These are phyloP conservation scores for Nothophoma quercina DNA, from an alignment of 2,329 filamentous ascomycete species.

Conservation along the genomic window DNA sequence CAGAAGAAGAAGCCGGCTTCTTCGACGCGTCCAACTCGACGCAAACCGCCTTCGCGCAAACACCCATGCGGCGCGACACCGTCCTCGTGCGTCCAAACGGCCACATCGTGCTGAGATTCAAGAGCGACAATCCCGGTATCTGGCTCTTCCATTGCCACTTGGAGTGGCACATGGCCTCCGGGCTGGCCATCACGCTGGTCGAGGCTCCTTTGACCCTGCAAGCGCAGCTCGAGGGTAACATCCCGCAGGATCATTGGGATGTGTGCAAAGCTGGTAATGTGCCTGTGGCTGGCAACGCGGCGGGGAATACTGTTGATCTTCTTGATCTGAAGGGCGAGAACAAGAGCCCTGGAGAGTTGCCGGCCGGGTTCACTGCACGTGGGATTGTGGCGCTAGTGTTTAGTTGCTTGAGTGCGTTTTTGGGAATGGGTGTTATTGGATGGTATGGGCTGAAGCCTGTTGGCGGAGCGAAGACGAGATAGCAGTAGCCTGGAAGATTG, in stretches of 20 bases:
- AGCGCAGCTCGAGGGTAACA: constrained; percentile 56
- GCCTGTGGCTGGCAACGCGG: constrained; percentile 73
- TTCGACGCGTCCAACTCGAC: constrained; percentile 59
- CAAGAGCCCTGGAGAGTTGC: constrained; percentile 62
- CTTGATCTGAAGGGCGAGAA: constrained; percentile 65
- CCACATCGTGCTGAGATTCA: constrained; percentile 64
- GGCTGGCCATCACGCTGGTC: constrained; percentile 61
- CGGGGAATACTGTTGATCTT: constrained; percentile 70
- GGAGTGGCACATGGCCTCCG: constrained; percentile 54
- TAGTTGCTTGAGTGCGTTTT: constrained; percentile 71
- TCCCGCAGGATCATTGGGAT: constrained; percentile 69
- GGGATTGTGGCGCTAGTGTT: constrained; percentile 80
- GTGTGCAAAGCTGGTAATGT: constrained; percentile 63
- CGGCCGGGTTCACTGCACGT: constrained; percentile 72
- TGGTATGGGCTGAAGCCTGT: constrained; percentile 67
- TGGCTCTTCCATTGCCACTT: constrained; percentile 47
- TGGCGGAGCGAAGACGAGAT: constrained; percentile 16
- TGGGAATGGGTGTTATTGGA: constrained; percentile 71
- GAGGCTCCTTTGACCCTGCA: constrained; percentile 67
- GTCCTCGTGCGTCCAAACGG: constrained; percentile 63
- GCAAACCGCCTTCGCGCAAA: constrained; percentile 29
- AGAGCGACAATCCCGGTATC: constrained; percentile 58
- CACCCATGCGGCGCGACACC: constrained; percentile 61
- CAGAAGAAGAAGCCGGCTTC: constrained; percentile 41
- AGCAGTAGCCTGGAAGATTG: too few relatives aligned